A percentile compares a stretch with the other conserved stretches of the same genome.
phyloP scores from a whole-genome alignment of 164 flowering plant genomes.

The Umbilicus rupestris region DNA sequence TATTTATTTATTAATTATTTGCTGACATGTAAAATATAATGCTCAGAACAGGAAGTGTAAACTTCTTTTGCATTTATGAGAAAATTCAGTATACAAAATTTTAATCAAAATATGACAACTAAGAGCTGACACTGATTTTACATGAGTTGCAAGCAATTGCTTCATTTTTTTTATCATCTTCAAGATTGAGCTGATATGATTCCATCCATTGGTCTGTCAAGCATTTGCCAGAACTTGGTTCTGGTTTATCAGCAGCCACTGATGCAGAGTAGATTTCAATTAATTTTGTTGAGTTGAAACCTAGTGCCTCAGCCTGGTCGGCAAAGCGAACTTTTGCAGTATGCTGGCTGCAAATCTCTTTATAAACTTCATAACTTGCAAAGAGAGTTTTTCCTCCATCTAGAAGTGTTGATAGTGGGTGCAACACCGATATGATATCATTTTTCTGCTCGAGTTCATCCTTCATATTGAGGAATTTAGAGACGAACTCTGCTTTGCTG shows the following conservation, averaged over 20 bases:
- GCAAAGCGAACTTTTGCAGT: conserved; percentile 47
- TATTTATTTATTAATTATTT: too few species aligned
- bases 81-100: not conserved
- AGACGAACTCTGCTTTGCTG: conserved; percentile 42
- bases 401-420: conserved; percentile 60
- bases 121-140: not conserved
- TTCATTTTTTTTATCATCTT: not conserved
- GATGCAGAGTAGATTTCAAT: not conserved
- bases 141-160: not conserved
- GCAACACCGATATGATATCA: conserved; percentile 55
- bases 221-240: not conserved
- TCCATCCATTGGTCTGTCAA: not conserved
- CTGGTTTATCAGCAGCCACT: not conserved
- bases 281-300: conserved; percentile 22
- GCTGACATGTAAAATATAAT: too few species aligned
- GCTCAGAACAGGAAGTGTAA: too few species aligned
- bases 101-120: not conserved
- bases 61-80: too few species aligned
- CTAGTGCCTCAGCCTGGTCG: conserved; percentile 70
- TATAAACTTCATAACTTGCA: conserved; percentile 59
- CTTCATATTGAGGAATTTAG: conserved; percentile 53
- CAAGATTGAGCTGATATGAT: not conserved
- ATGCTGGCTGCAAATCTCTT: conserved; percentile 60
- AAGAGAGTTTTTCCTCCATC: conserved; percentile 60
- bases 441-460: conserved; percentile 37